Percentiles rank a stretch among this genome's conserved stretches.
phyloP scores from a whole-genome alignment of 805 yeast species.

The Tetrapisispora fleetii region DNA sequence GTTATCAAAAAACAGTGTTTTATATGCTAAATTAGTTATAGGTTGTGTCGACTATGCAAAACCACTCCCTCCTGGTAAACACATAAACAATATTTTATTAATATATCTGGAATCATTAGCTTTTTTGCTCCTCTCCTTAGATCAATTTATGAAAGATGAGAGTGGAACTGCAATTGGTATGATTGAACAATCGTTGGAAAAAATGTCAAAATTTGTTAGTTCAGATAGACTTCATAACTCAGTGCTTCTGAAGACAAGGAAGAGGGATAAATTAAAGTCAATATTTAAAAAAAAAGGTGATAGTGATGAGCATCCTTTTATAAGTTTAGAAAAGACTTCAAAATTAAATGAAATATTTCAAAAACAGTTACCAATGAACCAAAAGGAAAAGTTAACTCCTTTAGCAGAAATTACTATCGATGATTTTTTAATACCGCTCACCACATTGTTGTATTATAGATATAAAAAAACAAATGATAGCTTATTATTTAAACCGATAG shows the following conservation, averaged over 20 bases:
- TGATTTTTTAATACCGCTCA: conserved; percentile 23
- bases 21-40: conserved; percentile 22
- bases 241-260: conserved; percentile 2
- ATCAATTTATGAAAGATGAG: conserved; percentile 19
- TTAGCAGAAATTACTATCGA: conserved; percentile 18
- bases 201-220: conserved; percentile 12
- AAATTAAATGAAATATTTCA: neutral
- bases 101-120: conserved; percentile 18
- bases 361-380: conserved; percentile 1
- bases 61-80: neutral
- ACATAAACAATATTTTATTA: conserved; percentile 8
- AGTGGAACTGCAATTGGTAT: conserved; percentile 24
- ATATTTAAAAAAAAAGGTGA: conserved; percentile 4
- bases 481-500: conserved; percentile 17
- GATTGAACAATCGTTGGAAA: conserved; percentile 16
- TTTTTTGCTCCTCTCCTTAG: conserved; percentile 21
- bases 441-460: conserved; percentile 19
- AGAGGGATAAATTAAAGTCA: conserved; percentile 9
- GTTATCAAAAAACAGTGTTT: conserved; percentile 16
- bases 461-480: conserved; percentile 24
- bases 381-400: conserved; percentile 11
- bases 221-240: conserved; percentile 8
- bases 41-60: conserved; percentile 14
- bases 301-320: neutral
- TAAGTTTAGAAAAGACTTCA: neutral